Conservation (phyloP, 305 asterid genomes). For the Petunia hybrid region DNA sequence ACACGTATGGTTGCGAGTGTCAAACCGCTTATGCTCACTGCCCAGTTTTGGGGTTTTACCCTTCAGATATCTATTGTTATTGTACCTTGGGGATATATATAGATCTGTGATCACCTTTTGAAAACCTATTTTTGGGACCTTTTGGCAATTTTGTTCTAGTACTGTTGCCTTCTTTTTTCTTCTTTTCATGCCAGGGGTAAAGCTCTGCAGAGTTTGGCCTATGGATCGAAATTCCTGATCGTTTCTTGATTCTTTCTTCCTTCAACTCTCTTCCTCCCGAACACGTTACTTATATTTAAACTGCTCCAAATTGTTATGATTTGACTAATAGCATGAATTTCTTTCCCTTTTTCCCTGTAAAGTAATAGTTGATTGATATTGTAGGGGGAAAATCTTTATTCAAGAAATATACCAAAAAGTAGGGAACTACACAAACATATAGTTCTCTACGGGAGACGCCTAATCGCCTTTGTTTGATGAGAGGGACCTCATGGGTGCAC, state of each 20-base stretch:
- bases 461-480: background rate
- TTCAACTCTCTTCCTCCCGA: background rate
- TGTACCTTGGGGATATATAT: too few relatives aligned
- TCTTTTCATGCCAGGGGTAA: too few relatives aligned
- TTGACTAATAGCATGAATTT: too few relatives aligned
- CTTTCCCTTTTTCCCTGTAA: too few relatives aligned
- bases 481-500: background rate
- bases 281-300: background rate
- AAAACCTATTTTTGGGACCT: background rate
- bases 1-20: background rate
- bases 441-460: slow-evolving; percentile 2
- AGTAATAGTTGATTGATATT: too few relatives aligned
- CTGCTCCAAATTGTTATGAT: too few relatives aligned
- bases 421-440: slow-evolving; percentile 25
- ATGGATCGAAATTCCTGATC: background rate
- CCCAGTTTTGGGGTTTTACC: background rate
- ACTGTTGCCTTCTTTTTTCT: background rate
- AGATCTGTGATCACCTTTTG: slow-evolving; percentile 3
- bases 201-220: background rate
- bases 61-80: too few relatives aligned
- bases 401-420: background rate
- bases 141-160: background rate
- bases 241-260: background rate
- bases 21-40: background rate
- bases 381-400: background rate